Base-by-base conservation (phyloP, 345 rosid species). In the Erodium maritimum region DNA sequence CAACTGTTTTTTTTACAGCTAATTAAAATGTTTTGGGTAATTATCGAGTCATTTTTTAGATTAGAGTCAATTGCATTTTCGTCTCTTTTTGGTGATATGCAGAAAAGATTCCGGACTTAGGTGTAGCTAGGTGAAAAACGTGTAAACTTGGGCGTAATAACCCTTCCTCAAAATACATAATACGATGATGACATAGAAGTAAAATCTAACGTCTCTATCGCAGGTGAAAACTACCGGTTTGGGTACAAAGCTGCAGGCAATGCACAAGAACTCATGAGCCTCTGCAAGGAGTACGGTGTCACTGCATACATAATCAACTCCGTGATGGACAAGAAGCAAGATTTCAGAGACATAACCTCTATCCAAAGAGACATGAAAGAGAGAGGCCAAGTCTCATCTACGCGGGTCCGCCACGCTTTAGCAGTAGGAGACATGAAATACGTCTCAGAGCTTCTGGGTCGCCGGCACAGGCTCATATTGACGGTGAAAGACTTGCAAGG, bases 201-300 rank as follows among this genome's bases (percentile, higher is more conserved):
- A 42, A 42, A 42, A 42, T 42, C 14, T 42, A 11, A 12, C 48
- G 46, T 70, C 12, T 55, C 29, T 57, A 23, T 67, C 33, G 50
- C 80, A 88, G 96, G 99, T 29, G 85, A 85, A 67, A 93, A 89
- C 70, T 93, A 89, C 64, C 81, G 91, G 23, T 89, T 93, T 72
- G 99, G 95, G 55, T 89, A 88, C 58, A 89, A 71, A 77, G 96
- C 99, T 53, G 79, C 90, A 11, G 99, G 96, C n/a, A 84, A 86
- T 78, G 79, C 95, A 54, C 69, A 78, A 7, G 88, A 86, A 58
- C 75, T 93, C 52, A 75, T 75, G 63, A 83, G 80, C 66, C 67
- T 93, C 55, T 89, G 96, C 62, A 65, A 72, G 63, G 94, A 86
- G 68, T 74, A 78, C 58, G 90, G 86, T 19, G 72, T 89, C 42